A percentile compares a stretch with the other conserved stretches of the same genome.
phyloP scores from a whole-genome alignment of 805 yeast genomes.

The Saturnispora zaruensis region DNA sequence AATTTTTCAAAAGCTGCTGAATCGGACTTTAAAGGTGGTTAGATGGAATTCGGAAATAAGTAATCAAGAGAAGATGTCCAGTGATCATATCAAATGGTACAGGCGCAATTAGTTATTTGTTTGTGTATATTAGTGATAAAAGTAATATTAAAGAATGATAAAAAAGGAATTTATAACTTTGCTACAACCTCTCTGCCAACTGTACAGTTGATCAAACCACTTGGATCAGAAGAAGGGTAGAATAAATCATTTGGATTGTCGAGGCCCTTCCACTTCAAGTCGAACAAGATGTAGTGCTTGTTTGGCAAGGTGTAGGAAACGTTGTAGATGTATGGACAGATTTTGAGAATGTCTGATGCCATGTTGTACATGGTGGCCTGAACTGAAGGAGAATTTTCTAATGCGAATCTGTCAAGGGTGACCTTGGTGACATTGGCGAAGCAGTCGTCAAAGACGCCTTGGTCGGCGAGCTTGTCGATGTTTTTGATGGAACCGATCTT shows the following conservation, averaged over 20 bases:
- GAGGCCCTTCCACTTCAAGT: slow-evolving; percentile 78
- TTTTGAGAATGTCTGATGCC: slow-evolving; percentile 60
- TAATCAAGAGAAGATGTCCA: too few relatives aligned
- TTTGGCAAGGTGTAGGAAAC: slow-evolving; percentile 80
- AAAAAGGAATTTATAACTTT: slow-evolving; percentile 36
- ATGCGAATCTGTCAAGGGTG: slow-evolving; percentile 72
- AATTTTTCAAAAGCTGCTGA: background rate
- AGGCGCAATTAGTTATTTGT: too few relatives aligned
- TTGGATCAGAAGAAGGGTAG: slow-evolving; percentile 89
- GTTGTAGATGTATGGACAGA: slow-evolving; percentile 46
- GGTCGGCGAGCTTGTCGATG: slow-evolving; percentile 43
- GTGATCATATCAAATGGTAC: too few relatives aligned
- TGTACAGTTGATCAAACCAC: slow-evolving; percentile 82
- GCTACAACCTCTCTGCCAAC: slow-evolving; percentile 62
- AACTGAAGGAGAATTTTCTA: slow-evolving; percentile 85
- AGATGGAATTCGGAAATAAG: background rate
- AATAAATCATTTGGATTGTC: slow-evolving; percentile 73
- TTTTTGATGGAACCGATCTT: slow-evolving; percentile 42
- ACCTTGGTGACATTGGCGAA: slow-evolving; percentile 54
- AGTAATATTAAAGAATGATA: background rate
- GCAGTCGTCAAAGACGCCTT: slow-evolving; percentile 57
- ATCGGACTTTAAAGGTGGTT: background rate
- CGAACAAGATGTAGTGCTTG: slow-evolving; percentile 80
- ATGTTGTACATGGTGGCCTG: slow-evolving; percentile 97
- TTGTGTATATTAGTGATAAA: background rate